Evolutionary conservation across 768 basidiomycete genomes (phyloP).

Genomic region (Boletus fagicola): DNA sequence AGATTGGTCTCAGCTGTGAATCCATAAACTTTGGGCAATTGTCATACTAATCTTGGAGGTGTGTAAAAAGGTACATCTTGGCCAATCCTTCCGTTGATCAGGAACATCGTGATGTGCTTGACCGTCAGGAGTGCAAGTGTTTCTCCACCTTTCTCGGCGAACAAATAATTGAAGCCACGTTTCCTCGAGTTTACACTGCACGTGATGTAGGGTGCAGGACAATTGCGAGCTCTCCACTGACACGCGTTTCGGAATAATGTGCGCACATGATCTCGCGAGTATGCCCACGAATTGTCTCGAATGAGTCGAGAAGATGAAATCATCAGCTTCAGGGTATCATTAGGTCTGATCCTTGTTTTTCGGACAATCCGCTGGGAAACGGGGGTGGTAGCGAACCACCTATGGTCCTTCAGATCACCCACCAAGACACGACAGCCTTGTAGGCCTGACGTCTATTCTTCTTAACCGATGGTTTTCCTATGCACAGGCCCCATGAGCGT

Average conservation of each 20-base stretch:
- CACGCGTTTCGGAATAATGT: neutral
- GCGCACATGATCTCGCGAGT: neutral
- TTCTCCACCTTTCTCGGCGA: neutral
- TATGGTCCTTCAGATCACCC: neutral
- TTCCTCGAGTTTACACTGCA: neutral
- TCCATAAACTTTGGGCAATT: neutral
- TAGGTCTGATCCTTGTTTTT: neutral
- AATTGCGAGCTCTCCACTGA: neutral
- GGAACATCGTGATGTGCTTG: neutral
- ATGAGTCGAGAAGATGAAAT: neutral
- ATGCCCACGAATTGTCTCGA: constrained; percentile 3
- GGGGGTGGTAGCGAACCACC: neutral
- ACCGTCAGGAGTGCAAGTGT: neutral
- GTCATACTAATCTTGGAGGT: neutral
- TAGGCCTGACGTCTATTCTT: neutral
- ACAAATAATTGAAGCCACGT: constrained; percentile 2
- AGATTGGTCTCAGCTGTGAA: neutral
- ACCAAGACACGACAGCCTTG: neutral
- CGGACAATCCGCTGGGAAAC: neutral
- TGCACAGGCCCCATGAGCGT: neutral
- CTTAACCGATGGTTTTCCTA: neutral
- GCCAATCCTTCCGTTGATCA: neutral
- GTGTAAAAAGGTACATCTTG: too few relatives aligned
- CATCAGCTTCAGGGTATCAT: neutral
- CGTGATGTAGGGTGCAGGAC: constrained; percentile 2